A percentile compares a stretch with the other conserved stretches of the same genome.
Evolutionary conservation across 2,329 filamentous ascomycete species (phyloP).

Genomic region (Beauveria bassiana): DNA sequence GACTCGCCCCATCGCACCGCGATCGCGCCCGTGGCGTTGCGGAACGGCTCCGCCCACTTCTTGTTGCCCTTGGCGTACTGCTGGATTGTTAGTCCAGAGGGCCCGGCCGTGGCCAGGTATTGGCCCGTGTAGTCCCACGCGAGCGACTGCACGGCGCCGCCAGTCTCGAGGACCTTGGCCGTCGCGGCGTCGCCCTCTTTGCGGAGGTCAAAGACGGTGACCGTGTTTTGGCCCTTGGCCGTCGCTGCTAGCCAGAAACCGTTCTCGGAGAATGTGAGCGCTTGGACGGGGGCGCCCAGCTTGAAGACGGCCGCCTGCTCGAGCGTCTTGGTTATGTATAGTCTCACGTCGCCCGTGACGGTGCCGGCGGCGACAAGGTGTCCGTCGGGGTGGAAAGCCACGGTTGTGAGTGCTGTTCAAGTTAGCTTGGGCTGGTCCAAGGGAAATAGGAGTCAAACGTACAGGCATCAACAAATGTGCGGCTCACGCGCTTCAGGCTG

Average conservation of each 20-base stretch:
- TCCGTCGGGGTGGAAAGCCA: slow-evolving; percentile 93
- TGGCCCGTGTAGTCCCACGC: slow-evolving; percentile 94
- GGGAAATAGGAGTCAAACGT: slow-evolving; percentile 30
- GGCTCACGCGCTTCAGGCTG: slow-evolving; percentile 60
- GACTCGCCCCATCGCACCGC: slow-evolving; percentile 70
- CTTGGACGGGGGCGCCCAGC: slow-evolving; percentile 61
- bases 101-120: slow-evolving; percentile 76
- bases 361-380: slow-evolving; percentile 83
- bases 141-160: slow-evolving; percentile 66
- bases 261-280: slow-evolving; percentile 87
- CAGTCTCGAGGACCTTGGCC: slow-evolving; percentile 80
- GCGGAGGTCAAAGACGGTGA: slow-evolving; percentile 86
- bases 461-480: slow-evolving; percentile 75
- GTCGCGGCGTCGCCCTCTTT: slow-evolving; percentile 78
- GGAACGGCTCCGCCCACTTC: slow-evolving; percentile 79
- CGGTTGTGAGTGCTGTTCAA: slow-evolving; percentile 60
- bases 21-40: slow-evolving; percentile 64
- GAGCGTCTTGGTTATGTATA: slow-evolving; percentile 80
- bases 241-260: slow-evolving; percentile 90
- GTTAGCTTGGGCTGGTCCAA: slow-evolving; percentile 9
- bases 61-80: slow-evolving; percentile 84
- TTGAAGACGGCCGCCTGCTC: slow-evolving; percentile 68
- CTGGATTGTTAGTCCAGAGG: slow-evolving; percentile 75
- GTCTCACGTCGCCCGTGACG: slow-evolving; percentile 70
- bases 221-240: slow-evolving; percentile 65